phyloP scores from a whole-genome alignment of 176 grass and related monocot species.

The Musa itinerans region DNA sequence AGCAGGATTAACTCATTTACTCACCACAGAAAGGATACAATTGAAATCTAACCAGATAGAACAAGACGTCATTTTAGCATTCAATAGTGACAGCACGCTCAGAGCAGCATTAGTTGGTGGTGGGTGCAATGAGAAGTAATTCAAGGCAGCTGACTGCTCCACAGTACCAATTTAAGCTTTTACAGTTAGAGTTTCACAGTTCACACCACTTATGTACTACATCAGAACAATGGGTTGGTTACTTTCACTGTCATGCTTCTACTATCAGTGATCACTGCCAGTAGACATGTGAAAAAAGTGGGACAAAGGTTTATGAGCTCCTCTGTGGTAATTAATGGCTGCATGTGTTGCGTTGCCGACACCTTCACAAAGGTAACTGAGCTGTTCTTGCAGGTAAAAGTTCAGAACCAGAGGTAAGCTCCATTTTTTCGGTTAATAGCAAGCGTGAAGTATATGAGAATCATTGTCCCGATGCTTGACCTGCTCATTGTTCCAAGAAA shows the following conservation, averaged over 20 bases:
- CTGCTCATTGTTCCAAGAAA: constrained; percentile 26
- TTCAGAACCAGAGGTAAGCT: neutral
- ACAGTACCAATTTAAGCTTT: too few relatives aligned
- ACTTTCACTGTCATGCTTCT: neutral
- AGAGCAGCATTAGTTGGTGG: too few relatives aligned
- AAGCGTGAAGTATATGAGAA: constrained; percentile 95
- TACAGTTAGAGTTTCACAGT: too few relatives aligned
- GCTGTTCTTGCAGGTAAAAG: too few relatives aligned
- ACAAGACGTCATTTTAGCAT: too few relatives aligned
- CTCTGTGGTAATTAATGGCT: neutral
- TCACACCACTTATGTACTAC: too few relatives aligned
- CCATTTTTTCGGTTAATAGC: constrained; percentile 52
- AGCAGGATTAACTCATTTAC: too few relatives aligned
- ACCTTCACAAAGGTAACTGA: neutral
- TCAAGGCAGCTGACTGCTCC: too few relatives aligned
- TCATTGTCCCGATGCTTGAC: constrained; percentile 80
- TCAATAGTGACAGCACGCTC: too few relatives aligned
- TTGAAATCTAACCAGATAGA: too few relatives aligned
- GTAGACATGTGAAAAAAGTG: neutral
- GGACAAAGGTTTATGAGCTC: neutral
- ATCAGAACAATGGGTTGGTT: neutral
- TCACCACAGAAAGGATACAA: too few relatives aligned
- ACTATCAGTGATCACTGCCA: neutral
- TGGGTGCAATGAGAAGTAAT: too few relatives aligned
- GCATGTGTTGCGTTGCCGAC: neutral